These are phyloP conservation scores for Bisporella sp. DNA, from an alignment of 2,329 filamentous ascomycete species.

Conservation along the genomic window DNA sequence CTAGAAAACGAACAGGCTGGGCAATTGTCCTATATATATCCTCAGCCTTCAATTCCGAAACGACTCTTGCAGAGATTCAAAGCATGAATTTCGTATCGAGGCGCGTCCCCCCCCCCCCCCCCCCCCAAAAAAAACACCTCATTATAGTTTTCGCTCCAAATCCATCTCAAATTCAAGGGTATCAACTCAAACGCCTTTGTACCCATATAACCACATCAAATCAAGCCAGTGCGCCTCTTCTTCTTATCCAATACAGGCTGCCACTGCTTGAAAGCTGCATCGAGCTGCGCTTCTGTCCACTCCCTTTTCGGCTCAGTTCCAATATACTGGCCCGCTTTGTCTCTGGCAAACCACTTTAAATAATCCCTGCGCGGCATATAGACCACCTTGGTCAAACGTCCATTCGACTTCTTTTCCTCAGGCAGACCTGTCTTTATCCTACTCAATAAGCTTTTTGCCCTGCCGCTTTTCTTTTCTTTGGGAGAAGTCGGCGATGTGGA, in stretches of 20 bases:
- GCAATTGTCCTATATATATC: no score
- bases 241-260: not conserved
- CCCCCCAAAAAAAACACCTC: no score
- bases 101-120: no score
- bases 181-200: no score
- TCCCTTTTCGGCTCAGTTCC: conserved; percentile 22
- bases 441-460: not conserved
- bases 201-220: no score
- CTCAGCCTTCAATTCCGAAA: no score
- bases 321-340: conserved; percentile 19
- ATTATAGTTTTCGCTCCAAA: no score
- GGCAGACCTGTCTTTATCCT: not conserved
- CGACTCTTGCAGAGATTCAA: no score
- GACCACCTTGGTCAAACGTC: conserved; percentile 18
- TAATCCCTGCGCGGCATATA: conserved; percentile 27
- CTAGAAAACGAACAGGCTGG: no score
- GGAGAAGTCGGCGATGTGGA: not conserved
- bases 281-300: conserved; percentile 26
- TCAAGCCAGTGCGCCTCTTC: no score
- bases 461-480: not conserved
- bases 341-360: conserved; percentile 23
- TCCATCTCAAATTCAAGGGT: no score
- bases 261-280: conserved; percentile 14
- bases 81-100: no score
- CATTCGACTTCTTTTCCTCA: not conserved